Conservation (phyloP, 192 early-diverging fungal genomes). For the Coemansia sp. region DNA sequence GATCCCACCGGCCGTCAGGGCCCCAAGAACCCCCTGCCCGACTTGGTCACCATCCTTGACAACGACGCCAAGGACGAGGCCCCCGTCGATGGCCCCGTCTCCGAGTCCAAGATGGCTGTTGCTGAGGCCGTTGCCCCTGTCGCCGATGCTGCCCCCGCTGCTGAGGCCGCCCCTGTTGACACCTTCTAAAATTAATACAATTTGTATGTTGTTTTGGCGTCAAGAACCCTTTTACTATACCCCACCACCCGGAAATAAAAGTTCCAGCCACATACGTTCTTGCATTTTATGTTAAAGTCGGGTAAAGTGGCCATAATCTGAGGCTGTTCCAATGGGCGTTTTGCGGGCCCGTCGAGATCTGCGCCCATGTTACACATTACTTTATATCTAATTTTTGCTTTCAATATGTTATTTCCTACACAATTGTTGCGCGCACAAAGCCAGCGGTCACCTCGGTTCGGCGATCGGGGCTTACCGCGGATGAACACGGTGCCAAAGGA, state of each 20-base stretch:
- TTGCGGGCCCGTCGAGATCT: not conserved
- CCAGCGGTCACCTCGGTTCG: slow-evolving; percentile 22
- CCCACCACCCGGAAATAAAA: slow-evolving; percentile 13
- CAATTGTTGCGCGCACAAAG: slow-evolving; percentile 27
- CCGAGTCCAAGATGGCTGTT: slow-evolving; percentile 58
- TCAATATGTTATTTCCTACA: slow-evolving; percentile 32
- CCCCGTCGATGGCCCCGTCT: slow-evolving; percentile 66
- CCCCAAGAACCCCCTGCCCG: slow-evolving; percentile 95
- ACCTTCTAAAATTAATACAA: slow-evolving; percentile 43
- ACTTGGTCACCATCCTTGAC: slow-evolving; percentile 87
- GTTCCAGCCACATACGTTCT: not conserved
- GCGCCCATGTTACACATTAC: not conserved
- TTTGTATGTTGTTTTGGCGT: slow-evolving; percentile 16
- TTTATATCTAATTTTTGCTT: not conserved
- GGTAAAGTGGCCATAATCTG: not conserved
- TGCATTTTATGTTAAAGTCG: no score
- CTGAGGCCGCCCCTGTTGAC: slow-evolving; percentile 40
- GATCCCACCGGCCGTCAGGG: slow-evolving; percentile 93
- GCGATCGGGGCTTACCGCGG: slow-evolving; percentile 40
- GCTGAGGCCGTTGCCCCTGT: slow-evolving; percentile 27
- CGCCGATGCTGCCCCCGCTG: slow-evolving; percentile 33
- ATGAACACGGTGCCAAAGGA: slow-evolving; percentile 36
- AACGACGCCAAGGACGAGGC: slow-evolving; percentile 85
- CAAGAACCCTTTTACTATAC: slow-evolving; percentile 14
- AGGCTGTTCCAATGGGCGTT: slow-evolving; percentile 4